Evolutionary conservation across 495 filamentous ascomycete species (phyloP).

Genomic region (Xylona heveae): DNA sequence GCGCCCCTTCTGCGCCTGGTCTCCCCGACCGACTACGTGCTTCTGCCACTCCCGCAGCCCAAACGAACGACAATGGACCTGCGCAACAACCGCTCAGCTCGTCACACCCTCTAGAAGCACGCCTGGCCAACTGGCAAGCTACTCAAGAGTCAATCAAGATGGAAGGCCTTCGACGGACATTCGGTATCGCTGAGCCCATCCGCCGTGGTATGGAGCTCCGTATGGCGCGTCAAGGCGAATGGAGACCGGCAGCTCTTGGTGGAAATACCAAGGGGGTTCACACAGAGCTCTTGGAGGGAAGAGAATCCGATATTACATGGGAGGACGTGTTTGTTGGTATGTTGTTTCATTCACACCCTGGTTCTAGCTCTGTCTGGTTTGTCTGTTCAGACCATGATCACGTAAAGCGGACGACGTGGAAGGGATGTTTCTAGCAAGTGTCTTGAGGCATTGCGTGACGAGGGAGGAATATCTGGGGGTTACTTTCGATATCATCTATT

Average conservation of each 20-base stretch:
- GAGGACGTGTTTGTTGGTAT: constrained; percentile 69
- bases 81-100: constrained; percentile 24
- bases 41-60: constrained; percentile 22
- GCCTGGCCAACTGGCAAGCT: constrained; percentile 60
- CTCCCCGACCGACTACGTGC: constrained; percentile 79
- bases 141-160: constrained; percentile 78
- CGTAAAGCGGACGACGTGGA: too few relatives aligned
- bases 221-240: constrained; percentile 40
- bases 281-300: constrained; percentile 54
- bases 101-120: constrained; percentile 76
- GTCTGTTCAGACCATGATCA: too few relatives aligned
- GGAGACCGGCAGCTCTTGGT: constrained; percentile 17
- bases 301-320: constrained; percentile 53
- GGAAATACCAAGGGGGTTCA: constrained; percentile 19
- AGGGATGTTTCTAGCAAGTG: too few relatives aligned
- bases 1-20: constrained; percentile 75
- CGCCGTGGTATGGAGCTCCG: constrained; percentile 88
- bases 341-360: constrained; percentile 3
- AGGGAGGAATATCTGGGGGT: too few relatives aligned
- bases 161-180: constrained; percentile 63
- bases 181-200: constrained; percentile 84
- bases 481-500: too few relatives aligned
- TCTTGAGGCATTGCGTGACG: too few relatives aligned
- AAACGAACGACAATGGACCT: constrained; percentile 14
- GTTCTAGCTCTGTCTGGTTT: too few relatives aligned